Conservation (phyloP, 176 grass and related monocot species). For the Lolium multiflorum region DNA sequence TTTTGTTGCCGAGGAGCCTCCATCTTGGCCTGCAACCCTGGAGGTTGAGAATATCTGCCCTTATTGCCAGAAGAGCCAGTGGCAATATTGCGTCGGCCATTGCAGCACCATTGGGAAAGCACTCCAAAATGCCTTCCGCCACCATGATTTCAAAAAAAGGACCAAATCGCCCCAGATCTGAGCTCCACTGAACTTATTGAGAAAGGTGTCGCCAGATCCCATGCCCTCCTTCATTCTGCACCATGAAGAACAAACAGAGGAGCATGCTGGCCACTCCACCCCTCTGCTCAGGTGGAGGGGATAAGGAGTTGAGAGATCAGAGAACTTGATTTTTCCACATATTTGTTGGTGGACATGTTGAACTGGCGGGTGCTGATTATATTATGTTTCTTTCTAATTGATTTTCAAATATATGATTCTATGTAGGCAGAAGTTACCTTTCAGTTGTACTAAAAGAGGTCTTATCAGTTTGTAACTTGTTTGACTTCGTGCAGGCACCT, state of each 20-base stretch:
- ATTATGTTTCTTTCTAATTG: neutral
- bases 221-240: too few species aligned
- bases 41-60: too few species aligned
- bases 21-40: neutral
- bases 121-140: neutral
- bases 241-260: too few species aligned
- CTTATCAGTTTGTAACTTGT: slow-evolving; percentile 8
- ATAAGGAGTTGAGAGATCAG: too few species aligned
- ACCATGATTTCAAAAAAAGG: neutral
- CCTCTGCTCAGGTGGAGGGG: too few species aligned
- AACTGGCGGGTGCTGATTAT: neutral
- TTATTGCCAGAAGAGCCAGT: too few species aligned
- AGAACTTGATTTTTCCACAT: too few species aligned
- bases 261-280: too few species aligned
- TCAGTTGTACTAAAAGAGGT: slow-evolving; percentile 25
- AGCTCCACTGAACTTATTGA: neutral
- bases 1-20: neutral
- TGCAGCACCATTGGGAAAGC: neutral
- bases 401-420: neutral
- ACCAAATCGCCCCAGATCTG: neutral
- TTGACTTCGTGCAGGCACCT: slow-evolving; percentile 58
- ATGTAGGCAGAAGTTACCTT: neutral
- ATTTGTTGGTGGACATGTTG: neutral
- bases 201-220: too few species aligned
- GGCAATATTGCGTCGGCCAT: too few species aligned